Evolutionary conservation across 805 yeast genomes (phyloP), one percentile per base, ranked within the genome.

Genomic region (Yarrowia bubula): DNA sequence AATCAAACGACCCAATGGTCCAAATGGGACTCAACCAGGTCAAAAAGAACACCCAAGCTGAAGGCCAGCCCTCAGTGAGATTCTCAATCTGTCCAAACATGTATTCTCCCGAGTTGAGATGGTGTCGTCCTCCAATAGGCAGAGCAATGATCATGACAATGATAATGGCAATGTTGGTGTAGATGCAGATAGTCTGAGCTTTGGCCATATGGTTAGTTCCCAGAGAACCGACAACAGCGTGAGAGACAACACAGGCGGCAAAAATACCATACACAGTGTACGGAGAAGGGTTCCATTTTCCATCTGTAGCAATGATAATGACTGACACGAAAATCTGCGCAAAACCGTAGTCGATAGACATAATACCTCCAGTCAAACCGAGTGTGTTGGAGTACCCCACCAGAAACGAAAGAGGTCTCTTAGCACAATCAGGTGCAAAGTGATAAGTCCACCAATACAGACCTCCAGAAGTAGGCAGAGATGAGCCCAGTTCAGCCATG

Each of bases 391-490:
- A 80, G 70, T 86, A 82, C 3, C 92, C 92, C 66, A 87, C 85
- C 48, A 87, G 71, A 70, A 82, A 87, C 42, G 87, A 83, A 43
- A 86, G 61, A 72, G 0, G 86, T 84, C 32, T 81, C 80, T 71
- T 83, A 79, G 39, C 78, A 68, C 70, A 68, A 50, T 78, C 81
- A 1, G 90, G 92, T 28, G 91, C 85, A 71, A 84, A 87, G 72
- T 84, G 81, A 73, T 80, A 84, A 0, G 89, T 84, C 86, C 88
- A 85, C 74, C 82, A 85, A 71, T 86, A 88, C 39, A 88, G 76
- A 8, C 92, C 92, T 65, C 92, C 92, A 32, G 88, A 83, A 1
- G 92, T 87, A 33, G 93, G 92, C 68, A 86, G 81, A 1, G 90
- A 82, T 41, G 87, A 81, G 1, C 88, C 89, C 67, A 86, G 74